phyloP scores from a whole-genome alignment of 2,329 filamentous ascomycete genomes.

The Talaromyces sp. region DNA sequence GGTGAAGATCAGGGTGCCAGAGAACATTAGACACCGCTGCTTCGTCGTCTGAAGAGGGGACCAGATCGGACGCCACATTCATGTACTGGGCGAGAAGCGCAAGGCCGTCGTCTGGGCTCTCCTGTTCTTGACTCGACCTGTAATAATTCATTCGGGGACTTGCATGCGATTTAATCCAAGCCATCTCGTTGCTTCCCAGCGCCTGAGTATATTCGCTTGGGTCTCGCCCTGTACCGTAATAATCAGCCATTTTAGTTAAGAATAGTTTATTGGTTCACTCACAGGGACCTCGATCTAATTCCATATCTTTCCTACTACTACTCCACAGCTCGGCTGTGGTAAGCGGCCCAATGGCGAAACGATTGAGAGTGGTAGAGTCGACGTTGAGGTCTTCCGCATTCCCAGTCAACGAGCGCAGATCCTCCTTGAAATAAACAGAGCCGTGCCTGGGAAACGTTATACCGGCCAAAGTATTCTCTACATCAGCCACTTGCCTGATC shows the following conservation, averaged over 20 bases:
- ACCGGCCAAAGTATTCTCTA: conserved; percentile 27
- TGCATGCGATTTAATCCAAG: conserved; percentile 1
- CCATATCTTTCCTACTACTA: conserved; percentile 22
- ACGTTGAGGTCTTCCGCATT: conserved; percentile 20
- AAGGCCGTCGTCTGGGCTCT: conserved; percentile 19
- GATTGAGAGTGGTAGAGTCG: conserved; percentile 13
- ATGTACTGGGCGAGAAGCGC: conserved; percentile 20
- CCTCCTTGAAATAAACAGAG: conserved; percentile 22
- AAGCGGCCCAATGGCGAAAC: conserved; percentile 34
- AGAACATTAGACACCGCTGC: conserved; percentile 20
- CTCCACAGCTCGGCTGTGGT: conserved; percentile 27
- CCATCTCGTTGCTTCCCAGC: conserved; percentile 2
- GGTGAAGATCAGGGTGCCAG: conserved; percentile 35
- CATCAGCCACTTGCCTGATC: conserved; percentile 20
- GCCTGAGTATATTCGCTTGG: conserved; percentile 24
- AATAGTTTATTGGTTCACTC: conserved; percentile 14
- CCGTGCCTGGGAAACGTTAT: conserved; percentile 21
- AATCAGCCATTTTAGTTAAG: conserved; percentile 9
- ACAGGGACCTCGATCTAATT: conserved; percentile 34
- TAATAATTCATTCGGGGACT: conserved; percentile 2
- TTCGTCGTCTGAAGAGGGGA: conserved; percentile 18
- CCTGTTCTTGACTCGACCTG: conserved; percentile 11
- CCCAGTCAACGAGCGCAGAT: neutral
- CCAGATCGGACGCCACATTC: conserved; percentile 14
- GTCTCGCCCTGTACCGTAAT: conserved; percentile 21